phyloP scores from a whole-genome alignment of 202 grass and related monocot species.

The Setaria italica region DNA sequence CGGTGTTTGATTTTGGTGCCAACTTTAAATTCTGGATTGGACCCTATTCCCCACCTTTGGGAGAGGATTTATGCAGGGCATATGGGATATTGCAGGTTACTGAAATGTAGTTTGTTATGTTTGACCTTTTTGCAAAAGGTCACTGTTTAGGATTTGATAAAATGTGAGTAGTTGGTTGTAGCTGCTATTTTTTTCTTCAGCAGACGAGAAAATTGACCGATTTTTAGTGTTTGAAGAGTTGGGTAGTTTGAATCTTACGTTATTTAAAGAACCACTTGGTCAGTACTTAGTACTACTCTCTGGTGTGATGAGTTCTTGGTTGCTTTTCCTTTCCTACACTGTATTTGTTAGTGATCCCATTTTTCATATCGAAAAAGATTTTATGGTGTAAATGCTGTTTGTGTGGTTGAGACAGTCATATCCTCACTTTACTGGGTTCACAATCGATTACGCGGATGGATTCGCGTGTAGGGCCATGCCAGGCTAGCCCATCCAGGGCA shows the following conservation, averaged over 20 bases:
- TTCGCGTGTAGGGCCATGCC: slow-evolving; percentile 34
- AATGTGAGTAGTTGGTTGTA: slow-evolving; percentile 1
- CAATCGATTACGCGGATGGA: slow-evolving; percentile 5
- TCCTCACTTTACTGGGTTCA: not conserved
- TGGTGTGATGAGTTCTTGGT: slow-evolving; percentile 8
- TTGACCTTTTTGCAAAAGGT: slow-evolving; percentile 14
- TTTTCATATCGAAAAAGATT: slow-evolving; percentile 10
- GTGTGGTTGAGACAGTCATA: slow-evolving; percentile 23
- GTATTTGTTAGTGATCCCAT: not conserved
- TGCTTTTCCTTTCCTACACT: not conserved
- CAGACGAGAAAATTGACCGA: not conserved
- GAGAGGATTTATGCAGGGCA: not conserved
- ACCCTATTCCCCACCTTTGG: not conserved
- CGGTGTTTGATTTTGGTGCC: slow-evolving; percentile 2
- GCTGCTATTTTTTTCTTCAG: not conserved
- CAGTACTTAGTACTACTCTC: slow-evolving; percentile 31
- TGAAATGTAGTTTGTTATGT: slow-evolving; percentile 40
- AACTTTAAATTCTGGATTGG: not conserved
- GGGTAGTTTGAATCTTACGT: slow-evolving; percentile 20
- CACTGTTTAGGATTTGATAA: not conserved
- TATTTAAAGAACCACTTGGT: slow-evolving; percentile 21
- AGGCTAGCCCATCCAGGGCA: slow-evolving; percentile 36
- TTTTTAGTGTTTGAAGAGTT: slow-evolving; percentile 25
- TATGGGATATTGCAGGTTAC: not conserved
- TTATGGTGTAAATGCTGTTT: slow-evolving; percentile 19